Percentiles rank a stretch among this genome's conserved stretches.
phyloP scores from a whole-genome alignment of 2,329 filamentous ascomycete species.

The Claviceps maximensis region DNA sequence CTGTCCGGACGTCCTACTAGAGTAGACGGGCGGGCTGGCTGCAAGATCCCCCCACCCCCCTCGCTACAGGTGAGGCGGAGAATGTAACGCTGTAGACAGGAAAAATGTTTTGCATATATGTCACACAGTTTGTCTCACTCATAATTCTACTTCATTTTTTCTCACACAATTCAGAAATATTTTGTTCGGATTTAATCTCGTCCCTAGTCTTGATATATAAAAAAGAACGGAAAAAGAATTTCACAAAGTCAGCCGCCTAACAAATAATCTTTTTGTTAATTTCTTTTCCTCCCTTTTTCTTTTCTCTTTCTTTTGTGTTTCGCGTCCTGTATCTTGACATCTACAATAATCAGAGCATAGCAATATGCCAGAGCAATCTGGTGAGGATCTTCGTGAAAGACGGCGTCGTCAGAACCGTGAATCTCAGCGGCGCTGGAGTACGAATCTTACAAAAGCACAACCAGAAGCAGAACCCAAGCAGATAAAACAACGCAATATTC shows the following conservation, averaged over 20 bases:
- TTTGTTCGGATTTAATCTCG: background rate
- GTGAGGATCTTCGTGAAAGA: background rate
- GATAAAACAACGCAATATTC: background rate
- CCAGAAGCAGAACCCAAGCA: background rate
- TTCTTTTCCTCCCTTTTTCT: background rate
- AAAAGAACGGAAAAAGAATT: no score
- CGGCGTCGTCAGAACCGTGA: background rate
- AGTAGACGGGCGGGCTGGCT: background rate
- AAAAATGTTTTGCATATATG: background rate
- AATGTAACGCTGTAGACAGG: background rate
- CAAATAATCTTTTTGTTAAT: no score
- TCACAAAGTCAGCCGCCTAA: no score
- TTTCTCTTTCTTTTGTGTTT: background rate
- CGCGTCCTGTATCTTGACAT: background rate
- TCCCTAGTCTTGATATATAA: no score
- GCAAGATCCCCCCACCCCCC: background rate
- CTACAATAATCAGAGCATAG: background rate
- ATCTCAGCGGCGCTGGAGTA: slow-evolving; percentile 1
- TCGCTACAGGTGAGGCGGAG: background rate
- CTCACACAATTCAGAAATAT: background rate
- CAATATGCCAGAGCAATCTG: slow-evolving; percentile 15
- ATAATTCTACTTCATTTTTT: background rate
- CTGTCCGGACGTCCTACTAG: background rate
- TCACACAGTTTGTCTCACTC: background rate
- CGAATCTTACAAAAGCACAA: background rate